These are phyloP conservation scores for Fusarium lateritium DNA, from an alignment of 2,329 filamentous ascomycete species.

Conservation along the genomic window DNA sequence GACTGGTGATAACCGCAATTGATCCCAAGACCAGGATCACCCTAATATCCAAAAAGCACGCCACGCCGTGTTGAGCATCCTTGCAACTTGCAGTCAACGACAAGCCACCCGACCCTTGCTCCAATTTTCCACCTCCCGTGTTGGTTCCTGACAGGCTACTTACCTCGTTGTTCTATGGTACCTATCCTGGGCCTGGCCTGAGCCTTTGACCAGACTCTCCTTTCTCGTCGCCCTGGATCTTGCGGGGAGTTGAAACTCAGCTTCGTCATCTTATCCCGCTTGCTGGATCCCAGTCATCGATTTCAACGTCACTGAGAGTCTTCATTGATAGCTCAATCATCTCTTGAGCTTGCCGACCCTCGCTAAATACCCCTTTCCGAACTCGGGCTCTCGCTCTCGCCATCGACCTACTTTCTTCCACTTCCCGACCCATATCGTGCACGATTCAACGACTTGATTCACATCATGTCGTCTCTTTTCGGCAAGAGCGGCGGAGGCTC, in stretches of 20 bases:
- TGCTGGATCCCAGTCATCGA: slow-evolving; percentile 36
- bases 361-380: slow-evolving; percentile 27
- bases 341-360: slow-evolving; percentile 22
- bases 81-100: slow-evolving; percentile 43
- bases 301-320: slow-evolving; percentile 21
- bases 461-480: slow-evolving; percentile 53
- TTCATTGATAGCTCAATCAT: slow-evolving; percentile 16
- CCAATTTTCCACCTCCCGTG: slow-evolving; percentile 47
- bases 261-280: slow-evolving; percentile 46
- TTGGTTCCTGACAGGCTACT: slow-evolving; percentile 38
- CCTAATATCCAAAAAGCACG: slow-evolving; percentile 44
- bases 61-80: slow-evolving; percentile 46
- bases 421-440: slow-evolving; percentile 16
- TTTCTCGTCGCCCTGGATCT: slow-evolving; percentile 46
- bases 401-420: slow-evolving; percentile 23
- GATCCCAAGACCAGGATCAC: slow-evolving; percentile 26
- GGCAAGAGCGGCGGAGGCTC: slow-evolving; percentile 49
- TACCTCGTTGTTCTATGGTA: slow-evolving; percentile 20
- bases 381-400: slow-evolving; percentile 25
- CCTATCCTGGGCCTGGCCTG: slow-evolving; percentile 34
- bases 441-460: slow-evolving; percentile 26
- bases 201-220: slow-evolving; percentile 46
- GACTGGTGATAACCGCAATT: slow-evolving; percentile 31
- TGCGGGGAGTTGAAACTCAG: slow-evolving; percentile 49
- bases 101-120: slow-evolving; percentile 48